Percentiles rank a stretch among this genome's conserved stretches.
phyloP scores from a whole-genome alignment of 129 eudicot genomes.

The Logfia minima region DNA sequence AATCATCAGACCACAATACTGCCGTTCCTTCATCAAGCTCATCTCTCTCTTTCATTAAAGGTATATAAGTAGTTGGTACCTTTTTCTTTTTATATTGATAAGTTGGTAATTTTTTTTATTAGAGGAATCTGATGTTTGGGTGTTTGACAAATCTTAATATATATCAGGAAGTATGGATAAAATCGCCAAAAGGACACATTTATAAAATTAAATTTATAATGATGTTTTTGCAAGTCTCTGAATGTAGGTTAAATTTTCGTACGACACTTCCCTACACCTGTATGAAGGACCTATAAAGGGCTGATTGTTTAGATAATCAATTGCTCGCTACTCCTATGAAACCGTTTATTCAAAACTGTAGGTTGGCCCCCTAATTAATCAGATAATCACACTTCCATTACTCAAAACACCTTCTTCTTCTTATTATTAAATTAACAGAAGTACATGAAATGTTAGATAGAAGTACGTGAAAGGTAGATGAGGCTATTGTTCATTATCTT shows the following conservation, averaged over 20 bases:
- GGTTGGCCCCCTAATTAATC: neutral
- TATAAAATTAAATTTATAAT: too few species aligned
- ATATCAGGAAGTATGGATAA: neutral
- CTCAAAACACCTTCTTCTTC: neutral
- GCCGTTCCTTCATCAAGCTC: constrained; percentile 55
- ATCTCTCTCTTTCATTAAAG: constrained; percentile 88
- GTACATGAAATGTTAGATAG: neutral
- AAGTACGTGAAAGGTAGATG: neutral
- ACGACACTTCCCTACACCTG: too few species aligned
- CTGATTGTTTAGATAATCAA: neutral
- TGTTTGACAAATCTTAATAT: too few species aligned
- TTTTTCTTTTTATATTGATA: neutral
- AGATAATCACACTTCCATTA: neutral
- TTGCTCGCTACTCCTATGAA: neutral
- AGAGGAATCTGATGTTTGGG: neutral
- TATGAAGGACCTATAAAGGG: too few species aligned
- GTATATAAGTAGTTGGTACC: constrained; percentile 32
- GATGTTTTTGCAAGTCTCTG: neutral
- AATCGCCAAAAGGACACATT: neutral
- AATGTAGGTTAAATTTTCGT: neutral
- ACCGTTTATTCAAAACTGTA: neutral
- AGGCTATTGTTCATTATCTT: neutral
- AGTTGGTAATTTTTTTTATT: neutral
- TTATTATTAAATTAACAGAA: neutral
- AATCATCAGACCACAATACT: constrained; percentile 40